phyloP scores from a whole-genome alignment of 441 rosid species.

The Gossypium aridum region DNA sequence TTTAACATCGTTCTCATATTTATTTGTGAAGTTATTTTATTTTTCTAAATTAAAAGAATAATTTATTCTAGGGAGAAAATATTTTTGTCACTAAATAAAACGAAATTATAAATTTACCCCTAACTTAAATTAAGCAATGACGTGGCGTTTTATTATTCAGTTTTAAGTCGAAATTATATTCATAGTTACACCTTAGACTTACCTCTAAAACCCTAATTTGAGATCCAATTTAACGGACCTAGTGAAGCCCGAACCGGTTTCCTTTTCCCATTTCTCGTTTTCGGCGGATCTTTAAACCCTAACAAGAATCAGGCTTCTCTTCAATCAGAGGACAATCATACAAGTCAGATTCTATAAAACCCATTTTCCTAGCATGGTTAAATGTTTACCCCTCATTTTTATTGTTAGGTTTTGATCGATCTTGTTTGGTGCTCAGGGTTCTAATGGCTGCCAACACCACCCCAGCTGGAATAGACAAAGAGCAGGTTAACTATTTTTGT shows the following conservation, averaged over 20 bases:
- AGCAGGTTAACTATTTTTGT: constrained; percentile 27
- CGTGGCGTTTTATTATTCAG: neutral
- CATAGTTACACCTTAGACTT: neutral
- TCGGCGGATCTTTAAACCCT: neutral
- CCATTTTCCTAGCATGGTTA: neutral
- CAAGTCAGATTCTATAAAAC: neutral
- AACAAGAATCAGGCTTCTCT: too few relatives aligned
- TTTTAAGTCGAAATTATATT: neutral
- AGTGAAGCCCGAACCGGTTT: neutral
- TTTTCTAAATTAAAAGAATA: too few relatives aligned
- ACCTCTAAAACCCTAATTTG: neutral
- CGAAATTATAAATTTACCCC: neutral
- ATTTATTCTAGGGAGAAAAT: too few relatives aligned
- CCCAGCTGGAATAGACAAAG: constrained; percentile 50
- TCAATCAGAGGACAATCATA: neutral
- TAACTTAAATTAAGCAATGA: neutral
- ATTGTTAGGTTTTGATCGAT: neutral
- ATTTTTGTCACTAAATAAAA: too few relatives aligned
- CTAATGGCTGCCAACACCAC: constrained; percentile 44
- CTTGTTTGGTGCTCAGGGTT: constrained; percentile 15
- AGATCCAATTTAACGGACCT: neutral
- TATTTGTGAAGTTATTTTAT: too few relatives aligned
- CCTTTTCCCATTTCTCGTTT: neutral
- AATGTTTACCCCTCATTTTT: neutral
- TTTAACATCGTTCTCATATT: too few relatives aligned